Conservation (phyloP, 805 yeast species). For the Yarrowia yakushimensis region DNA sequence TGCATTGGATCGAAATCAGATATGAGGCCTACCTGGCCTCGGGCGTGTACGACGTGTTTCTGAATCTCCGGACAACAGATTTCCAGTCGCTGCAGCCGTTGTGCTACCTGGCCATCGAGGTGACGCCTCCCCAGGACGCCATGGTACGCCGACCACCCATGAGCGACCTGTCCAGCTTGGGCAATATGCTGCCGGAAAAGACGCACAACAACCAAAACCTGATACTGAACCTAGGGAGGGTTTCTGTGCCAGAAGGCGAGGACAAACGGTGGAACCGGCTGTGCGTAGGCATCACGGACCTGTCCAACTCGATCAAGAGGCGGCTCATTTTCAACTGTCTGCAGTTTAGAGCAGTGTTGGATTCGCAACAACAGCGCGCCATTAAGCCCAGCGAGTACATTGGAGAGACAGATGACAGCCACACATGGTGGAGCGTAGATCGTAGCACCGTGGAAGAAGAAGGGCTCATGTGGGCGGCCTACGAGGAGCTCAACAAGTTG, state of each 20-base stretch:
- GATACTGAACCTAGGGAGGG: constrained; percentile 9
- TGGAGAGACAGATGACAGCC: constrained; percentile 6
- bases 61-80: constrained; percentile 1
- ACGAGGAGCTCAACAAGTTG: background rate
- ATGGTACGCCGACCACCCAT: constrained; percentile 15
- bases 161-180: constrained; percentile 4
- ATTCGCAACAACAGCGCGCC: background rate
- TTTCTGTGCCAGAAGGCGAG: constrained; percentile 8
- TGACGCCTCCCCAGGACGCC: constrained; percentile 20
- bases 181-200: background rate
- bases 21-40: constrained; percentile 8
- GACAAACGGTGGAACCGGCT: constrained; percentile 8
- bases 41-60: constrained; percentile 19
- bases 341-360: constrained; percentile 12
- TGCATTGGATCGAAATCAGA: constrained; percentile 21
- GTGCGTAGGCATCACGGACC: constrained; percentile 15
- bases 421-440: constrained; percentile 21
- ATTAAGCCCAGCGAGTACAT: constrained; percentile 6
- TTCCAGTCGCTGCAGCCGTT: constrained; percentile 10
- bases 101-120: constrained; percentile 10
- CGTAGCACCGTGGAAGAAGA: constrained; percentile 5
- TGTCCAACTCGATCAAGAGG: constrained; percentile 14
- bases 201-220: constrained; percentile 7
- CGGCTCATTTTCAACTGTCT: constrained; percentile 18
- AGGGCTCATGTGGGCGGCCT: constrained; percentile 21